A percentile compares a stretch with the other conserved stretches of the same genome.
phyloP scores from a whole-genome alignment of 2,329 filamentous ascomycete species.

The Parastagonospora avenae region DNA sequence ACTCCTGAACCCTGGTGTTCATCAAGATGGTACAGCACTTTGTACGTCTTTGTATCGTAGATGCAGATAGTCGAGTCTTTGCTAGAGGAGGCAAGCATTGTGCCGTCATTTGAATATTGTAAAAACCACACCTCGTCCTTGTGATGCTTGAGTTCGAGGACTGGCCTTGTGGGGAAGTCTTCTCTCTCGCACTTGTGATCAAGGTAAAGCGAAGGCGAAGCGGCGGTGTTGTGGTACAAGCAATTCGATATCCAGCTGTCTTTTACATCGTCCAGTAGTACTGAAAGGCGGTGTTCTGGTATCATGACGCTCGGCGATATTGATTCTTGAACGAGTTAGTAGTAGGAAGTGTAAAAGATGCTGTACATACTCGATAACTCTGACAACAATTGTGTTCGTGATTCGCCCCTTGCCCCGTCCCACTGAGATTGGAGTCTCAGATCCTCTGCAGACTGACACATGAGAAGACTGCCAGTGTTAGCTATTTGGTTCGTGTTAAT shows the following conservation, averaged over 20 bases:
- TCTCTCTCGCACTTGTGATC: slow-evolving; percentile 83
- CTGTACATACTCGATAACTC: slow-evolving; percentile 75
- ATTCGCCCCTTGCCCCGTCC: slow-evolving; percentile 80
- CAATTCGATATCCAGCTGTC: slow-evolving; percentile 81
- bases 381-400: slow-evolving; percentile 75
- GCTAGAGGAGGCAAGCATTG: slow-evolving; percentile 80
- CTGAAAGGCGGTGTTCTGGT: slow-evolving; percentile 84
- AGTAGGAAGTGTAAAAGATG: not conserved
- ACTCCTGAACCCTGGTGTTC: slow-evolving; percentile 74
- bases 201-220: slow-evolving; percentile 82
- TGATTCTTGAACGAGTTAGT: slow-evolving; percentile 62
- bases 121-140: slow-evolving; percentile 89
- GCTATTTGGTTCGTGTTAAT: slow-evolving; percentile 5
- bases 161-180: slow-evolving; percentile 76
- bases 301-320: slow-evolving; percentile 98
- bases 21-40: slow-evolving; percentile 64
- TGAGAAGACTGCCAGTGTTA: slow-evolving; percentile 69
- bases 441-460: slow-evolving; percentile 81
- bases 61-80: slow-evolving; percentile 76
- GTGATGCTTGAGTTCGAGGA: slow-evolving; percentile 74
- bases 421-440: slow-evolving; percentile 77
- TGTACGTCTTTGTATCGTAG: slow-evolving; percentile 77
- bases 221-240: slow-evolving; percentile 82
- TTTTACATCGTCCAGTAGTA: slow-evolving; percentile 82
- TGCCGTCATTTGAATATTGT: slow-evolving; percentile 86